These are phyloP conservation scores for Patellaria atrata DNA, from an alignment of 495 filamentous ascomycete species.

Conservation along the genomic window DNA sequence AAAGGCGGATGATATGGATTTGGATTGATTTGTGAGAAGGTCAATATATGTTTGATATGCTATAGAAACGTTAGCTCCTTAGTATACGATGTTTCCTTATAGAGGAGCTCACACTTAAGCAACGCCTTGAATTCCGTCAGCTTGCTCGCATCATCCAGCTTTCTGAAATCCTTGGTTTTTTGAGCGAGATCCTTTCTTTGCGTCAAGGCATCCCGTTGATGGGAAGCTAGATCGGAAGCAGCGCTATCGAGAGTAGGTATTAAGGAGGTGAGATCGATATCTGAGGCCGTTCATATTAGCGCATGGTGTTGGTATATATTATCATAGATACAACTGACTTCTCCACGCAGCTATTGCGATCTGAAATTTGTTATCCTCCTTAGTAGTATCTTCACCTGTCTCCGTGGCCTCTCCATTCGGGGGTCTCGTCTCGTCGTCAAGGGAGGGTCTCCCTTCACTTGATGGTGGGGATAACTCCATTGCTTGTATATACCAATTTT, in stretches of 20 bases:
- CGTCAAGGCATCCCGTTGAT: conserved; percentile 81
- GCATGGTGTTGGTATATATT: conserved; percentile 1
- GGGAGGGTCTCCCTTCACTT: neutral
- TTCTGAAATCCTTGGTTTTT: conserved; percentile 96
- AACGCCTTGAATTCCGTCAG: conserved; percentile 75
- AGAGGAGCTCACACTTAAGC: conserved; percentile 50
- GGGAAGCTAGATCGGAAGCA: conserved; percentile 80
- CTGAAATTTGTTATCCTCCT: conserved; percentile 81
- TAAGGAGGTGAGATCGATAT: conserved; percentile 74
- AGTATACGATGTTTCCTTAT: neutral
- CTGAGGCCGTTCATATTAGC: conserved; percentile 35
- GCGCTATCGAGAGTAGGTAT: conserved; percentile 80
- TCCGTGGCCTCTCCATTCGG: neutral
- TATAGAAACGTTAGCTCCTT: conserved; percentile 26
- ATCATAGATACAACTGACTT: conserved; percentile 39
- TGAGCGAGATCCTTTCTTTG: conserved; percentile 94
- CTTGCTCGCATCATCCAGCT: conserved; percentile 83
- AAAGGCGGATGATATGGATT: conserved; percentile 80
- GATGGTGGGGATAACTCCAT: no score
- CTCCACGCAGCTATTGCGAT: conserved; percentile 91
- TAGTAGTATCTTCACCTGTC: conserved; percentile 5
- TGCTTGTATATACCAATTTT: no score
- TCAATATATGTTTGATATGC: conserved; percentile 98
- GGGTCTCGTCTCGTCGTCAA: neutral
- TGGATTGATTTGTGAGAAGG: conserved; percentile 83